Percentiles rank a stretch among this genome's conserved stretches.
These are phyloP conservation scores for Candida khao-thaluensis DNA, from an alignment of 805 yeast genomes.

Conservation along the genomic window DNA sequence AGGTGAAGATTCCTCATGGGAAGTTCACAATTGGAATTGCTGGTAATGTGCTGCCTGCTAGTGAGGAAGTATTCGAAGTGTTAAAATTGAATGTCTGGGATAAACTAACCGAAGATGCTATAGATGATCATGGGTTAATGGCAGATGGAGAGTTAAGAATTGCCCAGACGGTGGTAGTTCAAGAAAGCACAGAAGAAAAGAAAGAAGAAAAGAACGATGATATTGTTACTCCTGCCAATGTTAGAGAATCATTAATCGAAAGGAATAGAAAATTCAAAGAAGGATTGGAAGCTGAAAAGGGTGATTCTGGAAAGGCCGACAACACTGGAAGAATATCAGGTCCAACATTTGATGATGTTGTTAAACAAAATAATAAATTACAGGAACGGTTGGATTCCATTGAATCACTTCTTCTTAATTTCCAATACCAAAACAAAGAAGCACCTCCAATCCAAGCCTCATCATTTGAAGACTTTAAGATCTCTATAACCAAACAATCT, in stretches of 20 bases:
- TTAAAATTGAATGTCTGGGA: constrained; percentile 57
- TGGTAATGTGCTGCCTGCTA: constrained; percentile 33
- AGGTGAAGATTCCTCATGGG: constrained; percentile 45
- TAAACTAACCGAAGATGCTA: constrained; percentile 52
- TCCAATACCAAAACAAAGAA: constrained; percentile 2
- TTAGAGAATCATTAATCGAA: constrained; percentile 41
- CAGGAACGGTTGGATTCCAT: constrained; percentile 8
- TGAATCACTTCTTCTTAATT: constrained; percentile 5
- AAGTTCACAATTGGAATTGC: constrained; percentile 53
- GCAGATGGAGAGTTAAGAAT: constrained; percentile 44
- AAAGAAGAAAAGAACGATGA: constrained; percentile 1
- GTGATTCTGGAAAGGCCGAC: not conserved
- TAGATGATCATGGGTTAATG: constrained; percentile 54
- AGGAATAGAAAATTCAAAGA: constrained; percentile 24
- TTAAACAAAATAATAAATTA: constrained; percentile 5
- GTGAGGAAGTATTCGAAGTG: constrained; percentile 62
- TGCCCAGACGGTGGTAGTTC: constrained; percentile 22
- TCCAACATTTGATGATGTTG: constrained; percentile 1
- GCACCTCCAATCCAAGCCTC: not conserved
- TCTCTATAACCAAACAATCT: constrained; percentile 28
- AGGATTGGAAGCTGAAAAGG: not conserved
- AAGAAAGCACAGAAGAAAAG: not conserved
- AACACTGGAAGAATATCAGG: not conserved
- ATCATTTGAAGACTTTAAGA: constrained; percentile 27
- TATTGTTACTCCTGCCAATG: constrained; percentile 19